Evolutionary conservation across 179 eudicot species (phyloP).

Genomic region (Gypsophila paniculata): DNA sequence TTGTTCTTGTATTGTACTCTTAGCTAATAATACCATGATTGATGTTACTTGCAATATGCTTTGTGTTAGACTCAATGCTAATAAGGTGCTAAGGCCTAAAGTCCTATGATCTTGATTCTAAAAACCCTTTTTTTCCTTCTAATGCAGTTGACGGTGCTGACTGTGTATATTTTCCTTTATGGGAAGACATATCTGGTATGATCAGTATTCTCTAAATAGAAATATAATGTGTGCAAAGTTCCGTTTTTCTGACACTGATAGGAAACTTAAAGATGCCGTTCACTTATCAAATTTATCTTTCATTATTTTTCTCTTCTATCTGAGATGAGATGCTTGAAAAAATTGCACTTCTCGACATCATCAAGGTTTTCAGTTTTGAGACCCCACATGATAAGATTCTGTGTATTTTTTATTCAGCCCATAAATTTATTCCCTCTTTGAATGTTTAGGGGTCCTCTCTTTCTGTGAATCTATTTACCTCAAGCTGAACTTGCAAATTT

Average conservation of each 20-base stretch:
- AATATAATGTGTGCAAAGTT: not conserved
- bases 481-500: constrained; percentile 11
- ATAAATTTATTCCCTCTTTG: not conserved
- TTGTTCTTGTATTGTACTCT: not conserved
- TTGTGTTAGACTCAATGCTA: not conserved
- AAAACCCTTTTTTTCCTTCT: constrained; percentile 21
- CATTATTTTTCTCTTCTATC: not conserved
- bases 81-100: not conserved
- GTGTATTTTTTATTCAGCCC: not conserved
- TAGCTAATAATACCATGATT: not conserved
- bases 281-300: not conserved
- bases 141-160: constrained; percentile 95
- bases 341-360: not conserved
- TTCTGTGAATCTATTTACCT: constrained; percentile 9
- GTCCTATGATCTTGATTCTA: constrained; percentile 15
- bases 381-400: not conserved
- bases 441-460: constrained; percentile 4
- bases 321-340: not conserved
- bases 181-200: constrained; percentile 93
- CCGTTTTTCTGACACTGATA: not conserved
- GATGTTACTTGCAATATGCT: not conserved
- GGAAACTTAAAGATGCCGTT: not conserved
- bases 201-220: not conserved
- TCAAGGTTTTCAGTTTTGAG: not conserved
- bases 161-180: constrained; percentile 82